Conservation (phyloP, 2,329 filamentous ascomycete genomes). For the Nemania sp. region DNA sequence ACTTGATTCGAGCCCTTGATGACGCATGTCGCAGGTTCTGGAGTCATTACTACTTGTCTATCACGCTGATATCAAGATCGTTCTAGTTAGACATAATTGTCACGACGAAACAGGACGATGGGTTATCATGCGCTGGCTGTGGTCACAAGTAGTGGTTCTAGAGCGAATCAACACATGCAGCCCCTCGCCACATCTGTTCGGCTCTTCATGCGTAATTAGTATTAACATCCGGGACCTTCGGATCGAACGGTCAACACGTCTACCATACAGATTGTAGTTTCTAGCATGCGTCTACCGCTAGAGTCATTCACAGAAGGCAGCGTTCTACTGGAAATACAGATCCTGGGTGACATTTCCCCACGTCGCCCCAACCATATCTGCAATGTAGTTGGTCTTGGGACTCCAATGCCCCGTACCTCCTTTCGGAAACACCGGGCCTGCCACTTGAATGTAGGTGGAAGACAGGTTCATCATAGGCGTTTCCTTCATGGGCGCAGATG, state of each 20-base stretch:
- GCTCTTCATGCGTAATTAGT: too few species aligned
- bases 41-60: too few species aligned
- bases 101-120: too few species aligned
- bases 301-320: background rate
- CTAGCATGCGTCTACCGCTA: background rate
- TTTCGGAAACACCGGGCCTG: constrained; percentile 46
- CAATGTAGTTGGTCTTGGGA: constrained; percentile 33
- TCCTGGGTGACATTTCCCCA: constrained; percentile 32
- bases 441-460: constrained; percentile 46
- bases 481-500: constrained; percentile 19
- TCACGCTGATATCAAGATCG: too few species aligned
- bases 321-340: constrained; percentile 22
- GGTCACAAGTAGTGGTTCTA: too few species aligned
- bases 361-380: constrained; percentile 30
- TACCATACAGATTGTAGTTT: background rate
- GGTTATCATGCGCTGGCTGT: too few species aligned
- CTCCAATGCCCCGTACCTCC: constrained; percentile 32
- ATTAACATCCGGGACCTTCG: too few species aligned
- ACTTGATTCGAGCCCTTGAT: too few species aligned
- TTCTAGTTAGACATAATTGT: too few species aligned
- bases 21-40: too few species aligned
- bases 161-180: too few species aligned
- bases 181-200: too few species aligned
- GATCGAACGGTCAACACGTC: background rate
- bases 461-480: constrained; percentile 42